Evolutionary conservation across 1,284 basidiomycete genomes (phyloP), one percentile per base, ranked within the genome.

Genomic region (Phellinidium pouzarii): DNA sequence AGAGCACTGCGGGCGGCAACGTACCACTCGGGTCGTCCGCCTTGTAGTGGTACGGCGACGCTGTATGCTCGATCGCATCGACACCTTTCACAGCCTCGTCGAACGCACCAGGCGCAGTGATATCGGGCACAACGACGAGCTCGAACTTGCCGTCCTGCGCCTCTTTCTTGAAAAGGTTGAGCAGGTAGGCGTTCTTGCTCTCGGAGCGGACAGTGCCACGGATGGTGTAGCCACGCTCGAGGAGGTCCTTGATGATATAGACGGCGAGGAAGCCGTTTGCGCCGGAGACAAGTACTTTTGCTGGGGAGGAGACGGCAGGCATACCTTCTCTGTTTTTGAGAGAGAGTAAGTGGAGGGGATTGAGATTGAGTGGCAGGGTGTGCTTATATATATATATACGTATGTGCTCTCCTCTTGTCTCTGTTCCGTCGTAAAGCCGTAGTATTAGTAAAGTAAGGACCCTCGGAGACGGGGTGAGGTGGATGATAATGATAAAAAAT

Each of bases 11-110:
- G 7, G 3, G 31, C 31, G 14, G 9, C 2, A 17, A 38, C 53
- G 45, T 3, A 61, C 65, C 71, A 31, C 68, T 53, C 22, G 71
- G 70, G 50, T 71, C 66, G 42, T 65, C 60, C 14, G 63, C 64
- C 2, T 65, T 60, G 48, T 68, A 63, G 52, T 66, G 63, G 59
- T 71, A 70, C 9, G 75, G 75, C n/a, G 73, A 73, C 1, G 74
- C 74, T 40, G 70, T 73, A 65, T 78, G 75, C 34, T 67, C 66
- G 38, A 76, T 78, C 4, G 71, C 83, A 57, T 81, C 77, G 0
- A 87, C 77, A 1, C 72, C 82, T 62, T 80, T 79, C 34, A 87
- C 80, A 1, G 80, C 82, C 40, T 84, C 79, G 60, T 87, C 82
- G 58, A 87, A 87, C 2, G 79, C 80, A n/a, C 78, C 79, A 7